phyloP scores from a whole-genome alignment of 371 early-diverging fungal genomes.

The Mucor circinelloides region DNA sequence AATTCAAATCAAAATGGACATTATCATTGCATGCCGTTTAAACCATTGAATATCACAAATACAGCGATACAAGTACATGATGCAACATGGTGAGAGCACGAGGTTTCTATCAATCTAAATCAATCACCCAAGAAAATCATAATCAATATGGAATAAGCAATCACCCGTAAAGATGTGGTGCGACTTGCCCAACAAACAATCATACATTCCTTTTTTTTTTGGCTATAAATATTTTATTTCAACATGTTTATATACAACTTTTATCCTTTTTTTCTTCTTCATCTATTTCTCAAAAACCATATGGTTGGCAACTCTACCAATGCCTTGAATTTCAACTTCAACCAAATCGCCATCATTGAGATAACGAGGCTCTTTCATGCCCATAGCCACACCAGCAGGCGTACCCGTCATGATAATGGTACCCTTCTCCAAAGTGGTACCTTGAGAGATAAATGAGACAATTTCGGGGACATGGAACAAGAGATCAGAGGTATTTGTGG shows the following conservation, averaged over 20 bases:
- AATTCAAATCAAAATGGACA: too few relatives aligned
- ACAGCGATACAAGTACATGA: too few relatives aligned
- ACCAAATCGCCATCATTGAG: slow-evolving; percentile 56
- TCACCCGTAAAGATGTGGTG: too few relatives aligned
- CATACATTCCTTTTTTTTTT: background rate
- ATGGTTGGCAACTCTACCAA: slow-evolving; percentile 54
- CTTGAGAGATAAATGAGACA: slow-evolving; percentile 59
- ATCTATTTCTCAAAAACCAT: slow-evolving; percentile 19
- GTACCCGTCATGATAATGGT: slow-evolving; percentile 67
- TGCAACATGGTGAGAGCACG: too few relatives aligned
- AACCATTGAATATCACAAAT: too few relatives aligned
- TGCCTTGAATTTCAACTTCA: slow-evolving; percentile 53
- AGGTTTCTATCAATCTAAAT: too few relatives aligned
- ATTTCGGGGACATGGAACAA: slow-evolving; percentile 44
- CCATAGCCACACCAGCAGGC: slow-evolving; percentile 59
- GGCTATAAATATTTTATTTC: background rate
- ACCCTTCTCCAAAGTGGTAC: slow-evolving; percentile 61
- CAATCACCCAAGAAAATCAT: too few relatives aligned
- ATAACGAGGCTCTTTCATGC: slow-evolving; percentile 49
- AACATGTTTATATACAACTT: background rate
- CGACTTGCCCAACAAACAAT: background rate
- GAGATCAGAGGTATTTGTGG: slow-evolving; percentile 57
- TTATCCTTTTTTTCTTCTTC: background rate
- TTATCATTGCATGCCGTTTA: too few relatives aligned
- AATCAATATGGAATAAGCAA: too few relatives aligned